Percentiles rank a stretch among this genome's conserved stretches.
phyloP scores from a whole-genome alignment of 2,329 filamentous ascomycete genomes.

The Pseudocercospora cruenta region DNA sequence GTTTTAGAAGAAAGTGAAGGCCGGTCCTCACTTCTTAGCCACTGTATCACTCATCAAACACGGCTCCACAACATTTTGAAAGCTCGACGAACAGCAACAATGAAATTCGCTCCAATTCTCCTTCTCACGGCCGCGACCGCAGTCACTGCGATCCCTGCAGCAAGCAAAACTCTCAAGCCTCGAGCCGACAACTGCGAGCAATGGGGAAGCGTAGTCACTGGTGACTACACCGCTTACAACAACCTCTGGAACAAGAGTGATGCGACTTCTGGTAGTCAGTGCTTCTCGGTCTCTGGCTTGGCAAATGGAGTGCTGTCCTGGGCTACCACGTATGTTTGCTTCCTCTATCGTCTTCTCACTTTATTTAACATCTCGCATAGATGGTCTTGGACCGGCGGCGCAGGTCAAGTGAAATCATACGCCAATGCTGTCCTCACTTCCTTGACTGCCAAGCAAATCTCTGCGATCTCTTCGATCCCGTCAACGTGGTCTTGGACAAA shows the following conservation, averaged over 20 bases:
- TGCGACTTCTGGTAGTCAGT: constrained; percentile 51
- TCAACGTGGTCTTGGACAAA: constrained; percentile 56
- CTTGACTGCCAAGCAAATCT: constrained; percentile 38
- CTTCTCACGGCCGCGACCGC: neutral
- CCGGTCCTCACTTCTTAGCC: neutral
- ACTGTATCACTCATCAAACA: no score
- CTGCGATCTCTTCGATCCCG: constrained; percentile 42
- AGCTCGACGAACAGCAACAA: neutral
- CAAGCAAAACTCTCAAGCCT: constrained; percentile 9
- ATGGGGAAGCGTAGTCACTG: constrained; percentile 35
- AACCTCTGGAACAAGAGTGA: constrained; percentile 50
- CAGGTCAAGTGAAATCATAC: constrained; percentile 48
- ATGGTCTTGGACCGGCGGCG: constrained; percentile 37
- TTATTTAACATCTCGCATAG: constrained; percentile 35
- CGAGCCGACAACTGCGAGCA: constrained; percentile 35
- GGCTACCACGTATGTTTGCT: constrained; percentile 45
- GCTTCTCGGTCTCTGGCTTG: constrained; percentile 48
- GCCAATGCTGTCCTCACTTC: constrained; percentile 45
- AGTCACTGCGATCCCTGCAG: neutral
- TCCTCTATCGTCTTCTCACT: neutral
- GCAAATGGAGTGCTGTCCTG: constrained; percentile 46
- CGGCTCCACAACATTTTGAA: no score
- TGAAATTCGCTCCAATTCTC: neutral
- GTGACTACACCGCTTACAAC: constrained; percentile 43
- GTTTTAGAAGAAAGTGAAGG: neutral